A percentile compares a stretch with the other conserved stretches of the same genome.
These are phyloP conservation scores for Rosa multiflora DNA, from an alignment of 306 rosid genomes.

Conservation along the genomic window DNA sequence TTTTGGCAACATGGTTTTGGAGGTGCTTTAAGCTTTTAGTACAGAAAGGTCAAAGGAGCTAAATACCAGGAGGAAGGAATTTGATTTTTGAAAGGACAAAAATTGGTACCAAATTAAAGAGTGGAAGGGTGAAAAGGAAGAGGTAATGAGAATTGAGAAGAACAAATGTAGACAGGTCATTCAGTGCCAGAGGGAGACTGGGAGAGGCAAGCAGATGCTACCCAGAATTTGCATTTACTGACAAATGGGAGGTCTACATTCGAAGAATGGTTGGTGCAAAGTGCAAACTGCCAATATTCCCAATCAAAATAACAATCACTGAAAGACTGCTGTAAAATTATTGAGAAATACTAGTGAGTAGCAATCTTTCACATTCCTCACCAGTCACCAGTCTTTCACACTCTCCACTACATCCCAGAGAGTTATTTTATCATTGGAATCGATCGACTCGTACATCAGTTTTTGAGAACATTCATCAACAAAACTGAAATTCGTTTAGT, in stretches of 20 bases:
- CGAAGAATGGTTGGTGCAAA: not conserved
- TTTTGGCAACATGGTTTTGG: not conserved
- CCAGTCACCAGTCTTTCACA: not conserved
- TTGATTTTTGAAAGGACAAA: not conserved
- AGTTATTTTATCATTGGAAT: not conserved
- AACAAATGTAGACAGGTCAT: slow-evolving; percentile 13
- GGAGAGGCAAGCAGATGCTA: slow-evolving; percentile 18
- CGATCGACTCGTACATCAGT: not conserved
- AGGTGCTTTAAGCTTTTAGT: not conserved
- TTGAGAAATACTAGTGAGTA: not conserved
- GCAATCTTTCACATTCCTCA: not conserved
- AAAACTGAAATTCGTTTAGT: not conserved
- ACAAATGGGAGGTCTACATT: slow-evolving; percentile 14
- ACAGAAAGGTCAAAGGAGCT: not conserved
- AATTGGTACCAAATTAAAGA: slow-evolving; percentile 7
- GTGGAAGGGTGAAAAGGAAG: not conserved
- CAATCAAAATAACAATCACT: not conserved
- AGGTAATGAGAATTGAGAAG: not conserved
- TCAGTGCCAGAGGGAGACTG: slow-evolving; percentile 12
- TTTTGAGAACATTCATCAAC: not conserved
- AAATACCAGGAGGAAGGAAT: not conserved
- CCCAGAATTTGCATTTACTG: slow-evolving; percentile 20
- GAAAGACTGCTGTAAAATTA: not conserved
- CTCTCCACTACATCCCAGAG: not conserved
- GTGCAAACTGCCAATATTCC: slow-evolving; percentile 1